Percentiles rank a stretch among this genome's conserved stretches.
These are phyloP conservation scores for Rugonectria rugulosa DNA, from an alignment of 2,329 filamentous ascomycete genomes.

Conservation along the genomic window DNA sequence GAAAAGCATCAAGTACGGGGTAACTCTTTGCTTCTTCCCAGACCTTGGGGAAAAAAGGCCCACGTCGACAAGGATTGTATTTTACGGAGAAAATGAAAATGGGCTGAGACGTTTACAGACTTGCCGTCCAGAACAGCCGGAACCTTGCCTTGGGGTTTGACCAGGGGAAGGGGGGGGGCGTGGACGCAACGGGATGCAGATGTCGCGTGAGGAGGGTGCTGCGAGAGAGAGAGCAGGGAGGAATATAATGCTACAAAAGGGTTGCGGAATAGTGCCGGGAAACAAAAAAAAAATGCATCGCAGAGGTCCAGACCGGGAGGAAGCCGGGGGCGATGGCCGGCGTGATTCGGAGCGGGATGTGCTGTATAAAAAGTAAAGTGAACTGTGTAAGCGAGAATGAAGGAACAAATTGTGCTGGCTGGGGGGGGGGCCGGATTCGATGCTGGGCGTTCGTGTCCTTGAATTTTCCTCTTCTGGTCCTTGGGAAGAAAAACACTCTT, in stretches of 20 bases:
- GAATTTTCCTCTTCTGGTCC: no score
- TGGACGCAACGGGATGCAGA: not conserved
- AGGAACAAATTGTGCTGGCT: no score
- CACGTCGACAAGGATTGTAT: not conserved
- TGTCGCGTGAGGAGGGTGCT: conserved; percentile 14
- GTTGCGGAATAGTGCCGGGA: conserved; percentile 4
- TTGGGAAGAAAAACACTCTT: no score
- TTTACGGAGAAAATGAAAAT: not conserved
- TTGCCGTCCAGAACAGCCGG: not conserved
- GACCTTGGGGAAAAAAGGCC: not conserved
- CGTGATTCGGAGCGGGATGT: not conserved
- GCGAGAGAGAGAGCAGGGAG: not conserved
- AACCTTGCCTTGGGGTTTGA: not conserved
- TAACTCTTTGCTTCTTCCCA: not conserved
- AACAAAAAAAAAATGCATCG: not conserved
- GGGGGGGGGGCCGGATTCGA: not conserved
- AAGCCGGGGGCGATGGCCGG: no score
- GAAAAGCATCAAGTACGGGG: not conserved
- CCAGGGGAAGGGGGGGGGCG: no score
- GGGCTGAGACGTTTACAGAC: not conserved
- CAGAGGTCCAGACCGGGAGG: not conserved
- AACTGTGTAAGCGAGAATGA: no score
- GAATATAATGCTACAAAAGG: not conserved
- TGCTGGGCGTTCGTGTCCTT: no score
- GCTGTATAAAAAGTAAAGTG: no score